Evolutionary conservation across 2,329 filamentous ascomycete species (phyloP).

Genomic region (Orbilia ellipsospora): DNA sequence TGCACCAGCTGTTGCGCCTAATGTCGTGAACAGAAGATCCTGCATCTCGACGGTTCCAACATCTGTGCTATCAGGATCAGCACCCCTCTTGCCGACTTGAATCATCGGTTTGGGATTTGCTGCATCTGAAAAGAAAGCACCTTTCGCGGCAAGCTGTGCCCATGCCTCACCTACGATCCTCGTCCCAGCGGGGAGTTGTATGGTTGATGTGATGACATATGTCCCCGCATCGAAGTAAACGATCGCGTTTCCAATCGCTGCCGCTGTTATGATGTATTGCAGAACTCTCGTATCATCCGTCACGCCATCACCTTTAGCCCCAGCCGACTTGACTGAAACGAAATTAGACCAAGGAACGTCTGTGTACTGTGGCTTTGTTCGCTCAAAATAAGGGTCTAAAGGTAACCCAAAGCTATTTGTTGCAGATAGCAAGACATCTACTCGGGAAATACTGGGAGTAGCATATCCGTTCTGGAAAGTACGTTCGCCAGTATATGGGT

Average conservation of each 20-base stretch:
- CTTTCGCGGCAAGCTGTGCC: slow-evolving; percentile 62
- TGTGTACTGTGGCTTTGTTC: slow-evolving; percentile 70
- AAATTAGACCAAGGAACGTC: slow-evolving; percentile 62
- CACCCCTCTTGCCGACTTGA: slow-evolving; percentile 71
- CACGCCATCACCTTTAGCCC: slow-evolving; percentile 35
- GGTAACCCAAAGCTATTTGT: background rate
- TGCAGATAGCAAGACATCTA: background rate
- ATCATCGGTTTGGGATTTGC: slow-evolving; percentile 72
- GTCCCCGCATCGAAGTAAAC: slow-evolving; percentile 70
- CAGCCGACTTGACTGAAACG: slow-evolving; percentile 62
- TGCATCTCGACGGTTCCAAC: slow-evolving; percentile 75
- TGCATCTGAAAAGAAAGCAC: slow-evolving; percentile 68
- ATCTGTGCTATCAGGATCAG: slow-evolving; percentile 61
- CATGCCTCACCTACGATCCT: slow-evolving; percentile 63
- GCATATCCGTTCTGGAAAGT: background rate
- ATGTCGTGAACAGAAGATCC: slow-evolving; percentile 76
- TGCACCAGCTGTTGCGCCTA: slow-evolving; percentile 73
- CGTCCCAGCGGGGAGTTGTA: slow-evolving; percentile 63
- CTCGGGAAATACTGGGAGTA: background rate
- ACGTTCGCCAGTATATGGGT: background rate
- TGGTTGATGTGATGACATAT: slow-evolving; percentile 65
- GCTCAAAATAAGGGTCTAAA: slow-evolving; percentile 64
- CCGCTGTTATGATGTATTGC: slow-evolving; percentile 65
- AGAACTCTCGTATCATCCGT: slow-evolving; percentile 30
- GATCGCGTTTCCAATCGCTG: slow-evolving; percentile 65